Evolutionary conservation across 169 alveolate genomes (phyloP).

Genomic region (Cryptosporidium canis): DNA sequence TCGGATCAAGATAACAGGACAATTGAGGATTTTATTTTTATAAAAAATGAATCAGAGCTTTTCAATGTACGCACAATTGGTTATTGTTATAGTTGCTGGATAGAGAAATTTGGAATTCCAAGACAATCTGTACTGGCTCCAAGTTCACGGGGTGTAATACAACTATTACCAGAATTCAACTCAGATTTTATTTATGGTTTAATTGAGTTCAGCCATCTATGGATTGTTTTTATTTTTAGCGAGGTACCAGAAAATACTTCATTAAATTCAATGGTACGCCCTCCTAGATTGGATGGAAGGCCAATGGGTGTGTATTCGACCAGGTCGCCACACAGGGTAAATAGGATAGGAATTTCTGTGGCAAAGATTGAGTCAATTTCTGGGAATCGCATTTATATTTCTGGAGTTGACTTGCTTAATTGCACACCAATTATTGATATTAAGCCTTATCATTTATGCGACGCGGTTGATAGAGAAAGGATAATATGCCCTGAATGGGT

Average conservation of each 20-base stretch:
- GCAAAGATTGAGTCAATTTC: slow-evolving; percentile 80
- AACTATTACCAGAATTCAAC: slow-evolving; percentile 73
- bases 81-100: slow-evolving; percentile 74
- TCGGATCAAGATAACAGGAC: not conserved
- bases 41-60: not conserved
- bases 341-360: slow-evolving; percentile 85
- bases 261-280: not conserved
- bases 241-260: slow-evolving; percentile 27
- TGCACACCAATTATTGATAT: slow-evolving; percentile 86
- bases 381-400: slow-evolving; percentile 77
- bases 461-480: not conserved
- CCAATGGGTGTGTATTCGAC: slow-evolving; percentile 85
- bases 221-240: slow-evolving; percentile 83
- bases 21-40: not conserved
- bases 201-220: slow-evolving; percentile 80
- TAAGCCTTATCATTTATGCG: slow-evolving; percentile 83
- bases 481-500: slow-evolving; percentile 7
- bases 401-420: slow-evolving; percentile 83
- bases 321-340: slow-evolving; percentile 85
- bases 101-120: slow-evolving; percentile 81
- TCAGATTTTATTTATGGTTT: slow-evolving; percentile 81
- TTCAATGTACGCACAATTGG: slow-evolving; percentile 74
- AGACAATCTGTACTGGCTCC: slow-evolving; percentile 74
- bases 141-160: slow-evolving; percentile 76
- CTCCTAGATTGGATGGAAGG: slow-evolving; percentile 49